Base-by-base conservation (phyloP, 192 early-diverging fungal species). In the Coemansia sp. region DNA sequence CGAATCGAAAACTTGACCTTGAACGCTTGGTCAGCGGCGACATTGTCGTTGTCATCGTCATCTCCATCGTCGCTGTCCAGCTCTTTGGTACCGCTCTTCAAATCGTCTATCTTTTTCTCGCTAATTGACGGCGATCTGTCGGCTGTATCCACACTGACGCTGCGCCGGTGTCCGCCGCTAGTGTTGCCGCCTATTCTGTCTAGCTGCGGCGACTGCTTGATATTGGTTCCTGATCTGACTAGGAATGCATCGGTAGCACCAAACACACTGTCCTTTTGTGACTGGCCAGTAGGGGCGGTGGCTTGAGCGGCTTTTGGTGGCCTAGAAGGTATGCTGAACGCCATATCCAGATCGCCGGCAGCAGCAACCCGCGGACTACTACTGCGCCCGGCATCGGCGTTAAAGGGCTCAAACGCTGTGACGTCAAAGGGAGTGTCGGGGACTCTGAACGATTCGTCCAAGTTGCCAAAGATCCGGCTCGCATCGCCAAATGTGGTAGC, bases 1-100 rank as follows among this genome's bases (percentile, higher is more conserved):
- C 78, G 69, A 60, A 81, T 81, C 18, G 78, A 81, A 59, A 81
- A 81, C 59, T 75, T 81, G 11, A 81, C 78, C 9, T 67, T 62
- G 61, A 81, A 81, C 33, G 70, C 23, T 40, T 71, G 65, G 7
- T 76, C 73, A 0, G 21, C 56, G 23, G 18, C 38, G 5, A 34
- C 40, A 9, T 59, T 42, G n/a, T 71, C 67, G 0, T 56, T 59
- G 33, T 60, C 59, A 28, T 59, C 62, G 18, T 28, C 28, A 7
- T 45, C 45, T 7, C 46, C 53, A 26, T 36, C 62, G 9, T 46
- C 39, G 31, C 28, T 66, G 69, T 39, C 20, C 2, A 31, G 35
- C 11, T 26, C 16, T 16, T 33, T 39, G 7, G 66, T 35, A 9
- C 53, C 53, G 33, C 34, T 24, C 24, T 59, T 59, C n/a, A 23